These are phyloP conservation scores for Geotrichum phurueaensis DNA, from an alignment of 1,139 yeast genomes.

Conservation along the genomic window DNA sequence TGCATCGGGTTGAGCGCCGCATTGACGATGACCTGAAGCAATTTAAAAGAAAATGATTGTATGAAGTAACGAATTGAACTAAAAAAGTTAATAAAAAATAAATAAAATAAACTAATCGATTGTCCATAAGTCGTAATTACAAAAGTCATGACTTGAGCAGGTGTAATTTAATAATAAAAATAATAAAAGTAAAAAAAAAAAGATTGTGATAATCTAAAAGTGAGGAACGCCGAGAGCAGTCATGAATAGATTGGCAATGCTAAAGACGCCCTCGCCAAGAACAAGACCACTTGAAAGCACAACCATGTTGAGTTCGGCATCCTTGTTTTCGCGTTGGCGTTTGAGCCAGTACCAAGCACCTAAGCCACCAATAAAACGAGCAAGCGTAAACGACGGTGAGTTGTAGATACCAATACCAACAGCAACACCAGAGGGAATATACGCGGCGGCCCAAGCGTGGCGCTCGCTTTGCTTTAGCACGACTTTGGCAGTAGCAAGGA, in stretches of 20 bases:
- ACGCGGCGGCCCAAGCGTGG: constrained; percentile 35
- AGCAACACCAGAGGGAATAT: constrained; percentile 90
- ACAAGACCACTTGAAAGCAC: constrained; percentile 89
- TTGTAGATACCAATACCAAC: constrained; percentile 96
- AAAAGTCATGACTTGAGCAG: neutral
- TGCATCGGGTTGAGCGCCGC: constrained; percentile 65
- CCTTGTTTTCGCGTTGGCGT: constrained; percentile 15
- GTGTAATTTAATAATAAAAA: neutral
- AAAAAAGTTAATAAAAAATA: no score
- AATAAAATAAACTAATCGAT: neutral
- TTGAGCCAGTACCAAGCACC: constrained; percentile 39
- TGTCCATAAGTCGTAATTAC: neutral
- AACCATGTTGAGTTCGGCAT: constrained; percentile 60
- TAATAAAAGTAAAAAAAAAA: neutral
- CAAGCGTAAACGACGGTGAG: constrained; percentile 87
- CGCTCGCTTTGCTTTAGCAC: neutral
- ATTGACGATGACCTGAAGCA: constrained; percentile 58
- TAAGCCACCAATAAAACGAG: constrained; percentile 88
- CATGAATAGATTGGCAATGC: constrained; percentile 72
- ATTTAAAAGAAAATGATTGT: constrained; percentile 40
- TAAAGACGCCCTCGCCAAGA: constrained; percentile 86
- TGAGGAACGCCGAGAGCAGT: constrained; percentile 56
- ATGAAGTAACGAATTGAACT: neutral
- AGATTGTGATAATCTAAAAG: constrained; percentile 29
- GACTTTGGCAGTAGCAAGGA: constrained; percentile 50